phyloP scores from a whole-genome alignment of 768 basidiomycete species.

The Lenzites betulinus region DNA sequence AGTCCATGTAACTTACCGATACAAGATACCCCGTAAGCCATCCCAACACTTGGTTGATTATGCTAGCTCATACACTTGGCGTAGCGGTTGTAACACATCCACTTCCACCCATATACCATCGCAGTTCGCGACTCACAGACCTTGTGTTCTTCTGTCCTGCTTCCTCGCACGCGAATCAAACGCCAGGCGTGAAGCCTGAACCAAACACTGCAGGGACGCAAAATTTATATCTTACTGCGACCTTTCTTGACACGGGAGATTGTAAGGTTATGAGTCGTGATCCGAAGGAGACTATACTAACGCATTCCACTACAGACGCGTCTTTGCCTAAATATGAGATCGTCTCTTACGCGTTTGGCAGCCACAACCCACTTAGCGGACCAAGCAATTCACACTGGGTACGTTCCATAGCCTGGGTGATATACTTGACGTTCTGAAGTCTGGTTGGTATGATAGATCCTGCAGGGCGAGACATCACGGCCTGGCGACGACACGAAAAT shows the following conservation, averaged over 20 bases:
- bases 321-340: conserved; percentile 41
- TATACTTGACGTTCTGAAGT: background rate
- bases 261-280: conserved; percentile 42
- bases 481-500: conserved; percentile 43
- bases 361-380: conserved; percentile 16
- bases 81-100: conserved; percentile 47
- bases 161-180: conserved; percentile 18
- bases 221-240: conserved; percentile 51
- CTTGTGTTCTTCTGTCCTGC: conserved; percentile 45
- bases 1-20: conserved; percentile 53
- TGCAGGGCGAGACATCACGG: conserved; percentile 31
- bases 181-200: conserved; percentile 20
- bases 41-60: conserved; percentile 1
- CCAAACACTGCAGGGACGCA: conserved; percentile 25
- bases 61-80: background rate
- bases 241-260: conserved; percentile 60
- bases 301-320: conserved; percentile 28
- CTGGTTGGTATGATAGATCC: conserved; percentile 1
- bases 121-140: conserved; percentile 40
- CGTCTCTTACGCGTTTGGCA: conserved; percentile 33
- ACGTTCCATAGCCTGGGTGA: background rate
- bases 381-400: conserved; percentile 44
- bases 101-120: conserved; percentile 46
- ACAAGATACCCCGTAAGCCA: conserved; percentile 44
- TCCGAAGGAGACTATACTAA: background rate